Conservation (phyloP, 768 basidiomycete genomes). For the Termitomyces sp. region DNA sequence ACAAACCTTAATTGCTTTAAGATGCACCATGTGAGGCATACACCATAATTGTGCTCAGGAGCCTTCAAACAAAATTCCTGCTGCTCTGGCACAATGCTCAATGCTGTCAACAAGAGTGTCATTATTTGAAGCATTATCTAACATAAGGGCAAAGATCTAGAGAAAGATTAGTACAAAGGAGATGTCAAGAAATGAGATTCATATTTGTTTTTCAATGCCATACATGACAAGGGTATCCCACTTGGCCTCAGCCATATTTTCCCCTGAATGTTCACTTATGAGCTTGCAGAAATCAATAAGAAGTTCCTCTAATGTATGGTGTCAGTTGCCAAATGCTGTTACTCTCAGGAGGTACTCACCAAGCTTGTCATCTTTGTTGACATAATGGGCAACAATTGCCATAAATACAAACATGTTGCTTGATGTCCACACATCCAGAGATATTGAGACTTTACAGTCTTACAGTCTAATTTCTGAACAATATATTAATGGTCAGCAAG, state of each 20-base stretch:
- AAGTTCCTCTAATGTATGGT: constrained; percentile 23
- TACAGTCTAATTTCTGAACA: constrained; percentile 12
- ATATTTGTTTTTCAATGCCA: constrained; percentile 19
- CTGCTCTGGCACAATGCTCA: not conserved
- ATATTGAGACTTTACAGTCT: constrained; percentile 17
- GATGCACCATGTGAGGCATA: constrained; percentile 5
- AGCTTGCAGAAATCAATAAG: constrained; percentile 34
- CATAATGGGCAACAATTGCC: constrained; percentile 21
- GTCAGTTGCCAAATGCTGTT: not conserved
- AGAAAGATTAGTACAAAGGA: not conserved
- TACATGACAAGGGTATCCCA: constrained; percentile 25
- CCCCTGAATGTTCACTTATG: constrained; percentile 27
- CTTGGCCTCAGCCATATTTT: constrained; percentile 30
- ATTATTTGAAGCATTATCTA: constrained; percentile 4
- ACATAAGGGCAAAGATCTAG: not conserved
- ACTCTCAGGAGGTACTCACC: constrained; percentile 5
- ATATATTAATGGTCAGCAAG: not conserved
- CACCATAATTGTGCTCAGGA: constrained; percentile 2
- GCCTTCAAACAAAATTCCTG: not conserved
- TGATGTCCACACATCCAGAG: constrained; percentile 24
- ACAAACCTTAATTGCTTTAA: constrained; percentile 2
- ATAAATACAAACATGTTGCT: constrained; percentile 21
- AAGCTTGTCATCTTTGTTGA: constrained; percentile 18
- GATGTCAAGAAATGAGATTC: not conserved
- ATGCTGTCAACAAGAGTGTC: constrained; percentile 7